Percentiles rank a stretch among this genome's conserved stretches.
phyloP scores from a whole-genome alignment of 495 filamentous ascomycete genomes.

The Talaromyces borbonicus region DNA sequence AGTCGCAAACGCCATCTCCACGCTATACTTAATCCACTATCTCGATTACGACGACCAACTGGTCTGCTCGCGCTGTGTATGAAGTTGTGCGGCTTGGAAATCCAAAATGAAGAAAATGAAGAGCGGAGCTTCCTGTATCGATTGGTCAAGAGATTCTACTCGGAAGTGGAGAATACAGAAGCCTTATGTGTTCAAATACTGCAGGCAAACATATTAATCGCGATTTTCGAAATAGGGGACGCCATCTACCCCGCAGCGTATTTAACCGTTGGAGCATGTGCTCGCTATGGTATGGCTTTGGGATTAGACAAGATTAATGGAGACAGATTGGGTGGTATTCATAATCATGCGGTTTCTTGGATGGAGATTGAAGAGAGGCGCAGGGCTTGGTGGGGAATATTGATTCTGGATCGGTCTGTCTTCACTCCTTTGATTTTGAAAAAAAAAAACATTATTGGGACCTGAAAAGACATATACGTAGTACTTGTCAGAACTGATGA shows the following conservation, averaged over 20 bases:
- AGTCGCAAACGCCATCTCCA: neutral
- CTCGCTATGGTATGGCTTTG: constrained; percentile 30
- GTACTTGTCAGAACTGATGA: neutral
- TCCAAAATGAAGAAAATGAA: neutral
- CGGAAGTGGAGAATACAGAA: constrained; percentile 2
- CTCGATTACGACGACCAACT: neutral
- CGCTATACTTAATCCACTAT: constrained; percentile 1
- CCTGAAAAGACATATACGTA: too few species aligned
- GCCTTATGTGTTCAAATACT: constrained; percentile 1
- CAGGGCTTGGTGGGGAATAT: constrained; percentile 42
- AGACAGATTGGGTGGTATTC: constrained; percentile 18
- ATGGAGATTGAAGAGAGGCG: constrained; percentile 36
- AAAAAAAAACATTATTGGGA: too few species aligned
- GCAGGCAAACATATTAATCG: constrained; percentile 19
- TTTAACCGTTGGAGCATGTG: constrained; percentile 19
- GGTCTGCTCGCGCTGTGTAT: neutral
- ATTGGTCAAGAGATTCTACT: constrained; percentile 2
- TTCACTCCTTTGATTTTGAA: neutral
- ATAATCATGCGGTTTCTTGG: constrained; percentile 11
- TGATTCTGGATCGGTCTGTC: constrained; percentile 33
- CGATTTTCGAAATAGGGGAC: constrained; percentile 23
- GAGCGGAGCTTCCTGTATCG: neutral
- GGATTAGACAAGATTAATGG: neutral
- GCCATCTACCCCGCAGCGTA: constrained; percentile 24
- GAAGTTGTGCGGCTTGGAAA: neutral